Conservation (phyloP, 1,139 yeast species). For the Hanseniaspora sp. region DNA sequence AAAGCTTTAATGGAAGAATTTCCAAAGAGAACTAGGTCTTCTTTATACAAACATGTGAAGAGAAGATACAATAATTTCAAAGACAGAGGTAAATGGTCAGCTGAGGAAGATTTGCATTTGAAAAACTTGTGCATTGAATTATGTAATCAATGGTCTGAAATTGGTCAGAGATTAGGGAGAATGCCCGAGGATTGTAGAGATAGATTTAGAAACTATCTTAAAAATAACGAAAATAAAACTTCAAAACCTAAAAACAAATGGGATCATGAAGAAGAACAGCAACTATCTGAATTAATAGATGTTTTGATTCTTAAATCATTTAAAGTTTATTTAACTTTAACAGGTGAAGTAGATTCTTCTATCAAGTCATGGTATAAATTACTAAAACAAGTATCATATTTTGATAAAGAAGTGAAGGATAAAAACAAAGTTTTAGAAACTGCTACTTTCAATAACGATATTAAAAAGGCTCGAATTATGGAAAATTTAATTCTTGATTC, state of each 20-base stretch:
- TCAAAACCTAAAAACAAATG: slow-evolving; percentile 48
- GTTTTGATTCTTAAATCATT: neutral
- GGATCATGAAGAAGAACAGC: slow-evolving; percentile 61
- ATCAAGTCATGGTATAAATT: neutral
- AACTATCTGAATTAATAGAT: slow-evolving; percentile 17
- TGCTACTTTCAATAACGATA: neutral
- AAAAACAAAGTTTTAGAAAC: neutral
- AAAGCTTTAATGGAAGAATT: slow-evolving; percentile 62
- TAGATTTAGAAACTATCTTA: slow-evolving; percentile 88
- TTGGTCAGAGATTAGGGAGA: slow-evolving; percentile 67
- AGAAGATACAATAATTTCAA: slow-evolving; percentile 79
- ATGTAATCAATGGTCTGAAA: slow-evolving; percentile 76
- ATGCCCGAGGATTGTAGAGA: slow-evolving; percentile 98
- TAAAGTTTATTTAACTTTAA: neutral
- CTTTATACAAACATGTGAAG: slow-evolving; percentile 83
- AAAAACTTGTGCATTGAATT: slow-evolving; percentile 51
- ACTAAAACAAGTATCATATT: neutral
- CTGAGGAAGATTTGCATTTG: slow-evolving; percentile 62
- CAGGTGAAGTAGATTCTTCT: neutral
- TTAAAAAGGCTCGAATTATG: slow-evolving; percentile 34
- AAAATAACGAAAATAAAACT: slow-evolving; percentile 54
- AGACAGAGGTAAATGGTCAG: slow-evolving; percentile 80
- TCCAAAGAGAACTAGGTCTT: slow-evolving; percentile 76
- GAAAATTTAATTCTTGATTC: slow-evolving; percentile 1
- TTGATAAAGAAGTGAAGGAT: neutral